Base-by-base conservation (phyloP, 352 stramenopile genomes). In the Thraustochytrium sp. region DNA sequence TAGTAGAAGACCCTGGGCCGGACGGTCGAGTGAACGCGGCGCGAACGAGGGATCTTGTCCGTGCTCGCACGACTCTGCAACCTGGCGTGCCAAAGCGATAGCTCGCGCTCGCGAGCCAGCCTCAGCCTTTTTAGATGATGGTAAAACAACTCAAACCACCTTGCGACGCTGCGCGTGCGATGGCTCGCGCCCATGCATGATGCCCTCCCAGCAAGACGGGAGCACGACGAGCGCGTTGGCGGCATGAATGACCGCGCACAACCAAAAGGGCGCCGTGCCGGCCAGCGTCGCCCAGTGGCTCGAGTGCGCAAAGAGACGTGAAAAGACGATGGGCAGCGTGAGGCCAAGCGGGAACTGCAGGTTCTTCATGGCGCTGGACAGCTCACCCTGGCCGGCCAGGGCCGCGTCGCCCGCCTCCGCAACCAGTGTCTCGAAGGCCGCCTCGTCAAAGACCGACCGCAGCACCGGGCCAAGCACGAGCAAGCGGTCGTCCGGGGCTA, bases 331-430 rank as follows among this genome's bases (percentile, higher is more conserved):
- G 9, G 68, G 68, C 23, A 80, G 51, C 37, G 38, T 42, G 51
- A 80, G 68, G 23, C 68, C 68, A 4, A 80, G 51, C 13, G 68
- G 68, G 29, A 80, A 64, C 18, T 42, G 48, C 51, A 80, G 2
- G 26, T 80, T 80, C 68, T 75, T 80, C 42, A 72, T 65, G 5
- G 46, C 46, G 40, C 31, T 48, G n/a, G 68, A 61, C 8, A 80
- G 26, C 34, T 80, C 31, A 0, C 68, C 68, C 31, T 80, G 48
- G 11, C 68, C 68, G 31, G 68, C 68, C 18, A 29, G 3, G 5
- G 53, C 46, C 8, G n/a, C 21, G n/a, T 68, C 48, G 23, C 18
- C 68, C 9, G 68, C 68, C 13, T 26, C 21, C 18, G 31, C 48
- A 3, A 65, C 48, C 9, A 80, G 5, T 0, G 31, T 34, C 13